Percentiles rank a stretch among this genome's conserved stretches.
These are phyloP conservation scores for Fonsecaea pedrosoi DNA, from an alignment of 2,329 filamentous ascomycete species.

Conservation along the genomic window DNA sequence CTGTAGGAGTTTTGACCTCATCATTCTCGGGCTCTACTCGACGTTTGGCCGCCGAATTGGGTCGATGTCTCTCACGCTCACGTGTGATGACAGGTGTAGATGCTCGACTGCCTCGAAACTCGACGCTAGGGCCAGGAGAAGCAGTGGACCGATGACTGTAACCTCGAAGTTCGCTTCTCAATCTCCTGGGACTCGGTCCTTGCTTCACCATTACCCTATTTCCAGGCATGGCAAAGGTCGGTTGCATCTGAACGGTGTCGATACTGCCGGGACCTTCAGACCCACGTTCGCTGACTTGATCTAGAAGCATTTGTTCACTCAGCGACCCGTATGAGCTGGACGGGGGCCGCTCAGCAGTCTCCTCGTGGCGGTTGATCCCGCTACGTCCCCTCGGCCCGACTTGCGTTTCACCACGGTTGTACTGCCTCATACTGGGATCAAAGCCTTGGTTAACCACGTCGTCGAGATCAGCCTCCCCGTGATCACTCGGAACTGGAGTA, in stretches of 20 bases:
- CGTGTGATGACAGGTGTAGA: constrained; percentile 21
- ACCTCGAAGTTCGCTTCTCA: constrained; percentile 26
- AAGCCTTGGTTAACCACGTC: neutral
- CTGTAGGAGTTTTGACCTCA: constrained; percentile 6
- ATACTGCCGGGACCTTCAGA: constrained; percentile 7
- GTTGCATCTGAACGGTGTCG: neutral
- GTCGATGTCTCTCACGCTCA: constrained; percentile 33
- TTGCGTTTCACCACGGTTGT: neutral
- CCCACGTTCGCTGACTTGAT: constrained; percentile 22
- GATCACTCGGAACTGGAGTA: neutral
- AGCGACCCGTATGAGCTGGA: constrained; percentile 30
- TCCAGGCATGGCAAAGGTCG: neutral
- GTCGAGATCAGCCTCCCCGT: neutral
- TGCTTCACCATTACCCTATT: neutral
- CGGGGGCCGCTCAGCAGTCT: neutral
- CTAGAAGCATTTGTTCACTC: constrained; percentile 33
- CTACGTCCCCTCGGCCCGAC: neutral
- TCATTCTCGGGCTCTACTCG: constrained; percentile 20
- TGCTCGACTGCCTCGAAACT: constrained; percentile 4
- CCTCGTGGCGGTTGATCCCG: neutral
- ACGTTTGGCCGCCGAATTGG: constrained; percentile 37
- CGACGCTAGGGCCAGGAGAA: constrained; percentile 1
- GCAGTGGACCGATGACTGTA: neutral
- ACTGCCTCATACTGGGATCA: neutral
- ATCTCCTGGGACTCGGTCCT: constrained; percentile 13